Conservation (phyloP, 2,329 filamentous ascomycete genomes). For the Penicillium palitans region DNA sequence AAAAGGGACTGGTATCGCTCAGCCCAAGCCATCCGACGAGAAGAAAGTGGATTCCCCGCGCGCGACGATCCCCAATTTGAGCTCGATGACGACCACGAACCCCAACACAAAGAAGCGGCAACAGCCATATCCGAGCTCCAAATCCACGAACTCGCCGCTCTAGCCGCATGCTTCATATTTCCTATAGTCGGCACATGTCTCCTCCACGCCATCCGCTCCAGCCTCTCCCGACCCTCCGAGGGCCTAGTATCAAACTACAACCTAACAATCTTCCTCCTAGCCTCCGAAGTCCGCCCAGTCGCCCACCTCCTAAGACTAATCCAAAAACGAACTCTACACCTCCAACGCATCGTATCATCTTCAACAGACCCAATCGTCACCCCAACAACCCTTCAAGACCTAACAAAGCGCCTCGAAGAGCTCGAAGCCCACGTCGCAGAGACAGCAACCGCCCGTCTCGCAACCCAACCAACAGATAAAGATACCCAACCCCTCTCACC, state of each 20-base stretch:
- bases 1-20: constrained; percentile 71
- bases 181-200: constrained; percentile 80
- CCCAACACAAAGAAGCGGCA: constrained; percentile 16
- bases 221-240: constrained; percentile 80
- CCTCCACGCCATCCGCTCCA: constrained; percentile 75
- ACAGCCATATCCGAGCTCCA: constrained; percentile 65
- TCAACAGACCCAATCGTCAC: constrained; percentile 26
- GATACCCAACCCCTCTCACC: constrained; percentile 5
- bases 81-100: constrained; percentile 27
- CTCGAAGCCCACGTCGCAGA: constrained; percentile 62
- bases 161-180: constrained; percentile 75
- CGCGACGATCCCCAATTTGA: constrained; percentile 30
- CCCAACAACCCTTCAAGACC: constrained; percentile 49
- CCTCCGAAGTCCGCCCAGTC: constrained; percentile 79
- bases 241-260: constrained; percentile 91
- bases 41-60: constrained; percentile 35
- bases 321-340: constrained; percentile 73
- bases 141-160: constrained; percentile 70
- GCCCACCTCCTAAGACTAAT: constrained; percentile 80
- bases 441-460: constrained; percentile 28
- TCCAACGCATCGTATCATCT: constrained; percentile 68
- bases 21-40: constrained; percentile 63
- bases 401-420: constrained; percentile 67
- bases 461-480: background rate
- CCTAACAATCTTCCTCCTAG: constrained; percentile 83